phyloP scores from a whole-genome alignment of 176 grass and related monocot genomes.

The Oryza longistaminata region DNA sequence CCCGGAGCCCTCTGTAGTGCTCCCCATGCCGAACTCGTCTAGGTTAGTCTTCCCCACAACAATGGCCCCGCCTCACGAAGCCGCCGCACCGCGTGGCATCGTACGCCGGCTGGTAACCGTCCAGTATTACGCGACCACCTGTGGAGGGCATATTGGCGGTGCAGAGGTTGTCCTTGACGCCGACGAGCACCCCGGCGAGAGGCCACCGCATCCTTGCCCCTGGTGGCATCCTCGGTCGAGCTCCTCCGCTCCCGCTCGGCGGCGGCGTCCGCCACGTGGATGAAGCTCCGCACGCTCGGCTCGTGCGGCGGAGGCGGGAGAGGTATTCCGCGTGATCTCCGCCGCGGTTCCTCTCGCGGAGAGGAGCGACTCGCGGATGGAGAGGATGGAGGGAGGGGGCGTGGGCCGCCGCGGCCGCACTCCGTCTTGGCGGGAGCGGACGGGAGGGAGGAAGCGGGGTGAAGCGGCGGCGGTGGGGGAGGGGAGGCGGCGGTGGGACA shows the following conservation, averaged over 20 bases:
- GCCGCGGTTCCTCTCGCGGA: conserved; percentile 55
- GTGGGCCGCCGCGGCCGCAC: conserved; percentile 30
- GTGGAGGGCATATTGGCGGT: conserved; percentile 88
- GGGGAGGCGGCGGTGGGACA: conserved; percentile 45
- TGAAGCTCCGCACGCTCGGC: conserved; percentile 78
- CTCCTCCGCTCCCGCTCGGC: conserved; percentile 70
- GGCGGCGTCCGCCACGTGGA: conserved; percentile 71
- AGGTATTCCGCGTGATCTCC: conserved; percentile 76
- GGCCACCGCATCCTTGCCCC: conserved; percentile 59
- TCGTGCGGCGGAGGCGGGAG: conserved; percentile 74
- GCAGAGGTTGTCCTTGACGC: conserved; percentile 92
- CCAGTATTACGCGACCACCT: conserved; percentile 88
- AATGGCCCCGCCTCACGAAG: conserved; percentile 80
- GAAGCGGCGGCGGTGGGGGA: conserved; percentile 42
- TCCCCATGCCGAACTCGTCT: conserved; percentile 97
- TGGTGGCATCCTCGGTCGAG: conserved; percentile 63
- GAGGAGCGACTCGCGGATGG: conserved; percentile 79
- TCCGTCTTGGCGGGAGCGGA: conserved; percentile 48
- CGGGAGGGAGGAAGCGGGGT: conserved; percentile 43
- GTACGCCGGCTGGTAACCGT: conserved; percentile 79
- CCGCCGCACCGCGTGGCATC: conserved; percentile 83
- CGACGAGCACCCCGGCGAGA: conserved; percentile 74
- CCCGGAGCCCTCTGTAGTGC: conserved; percentile 88
- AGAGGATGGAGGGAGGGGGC: conserved; percentile 48
- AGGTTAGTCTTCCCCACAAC: conserved; percentile 90